Evolutionary conservation across 2,329 filamentous ascomycete species (phyloP), one percentile per base, ranked within the genome.

Genomic region (Sporothrix humicola): DNA sequence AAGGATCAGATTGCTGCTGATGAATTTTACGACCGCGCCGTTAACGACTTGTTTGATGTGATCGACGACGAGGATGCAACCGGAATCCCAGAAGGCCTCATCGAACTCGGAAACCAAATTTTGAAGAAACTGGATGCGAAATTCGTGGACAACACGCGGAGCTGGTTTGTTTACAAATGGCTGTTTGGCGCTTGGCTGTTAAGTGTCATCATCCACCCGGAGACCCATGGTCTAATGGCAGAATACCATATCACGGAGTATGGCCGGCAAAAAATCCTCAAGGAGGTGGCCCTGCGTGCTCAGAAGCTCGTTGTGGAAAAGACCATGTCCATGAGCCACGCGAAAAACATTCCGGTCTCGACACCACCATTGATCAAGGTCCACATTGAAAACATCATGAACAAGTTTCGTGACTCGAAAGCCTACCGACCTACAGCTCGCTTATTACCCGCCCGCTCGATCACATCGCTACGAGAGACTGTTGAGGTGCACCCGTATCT

Each of bases 181-280:
- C 91, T 98, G 75, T 97, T 98, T 81, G 92, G 94, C 76, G 91
- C 92, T 70, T 98, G 96, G 82, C 85, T 98, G 50, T 87, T 93
- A 65, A 92, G 93, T 78, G 91, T 94, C 71, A 89, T 98, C 79
- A 93, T 94, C 66, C 93, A 96, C 79, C 96, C 96, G 12, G 96
- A 99, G 87, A 94, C 87, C 71, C 87, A 90, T 77, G 89, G 89
- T 72, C 89, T 92, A 84, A 91, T 98, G 85, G 88, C 93, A 73
- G 93, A 97, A 78, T 95, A 97, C 81, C 93, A 97, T 83, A 94
- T 98, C 78, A 95, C 93, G 69, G 93, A 97, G 77, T 94, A 95
- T 82, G 94, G 94, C 58, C 90, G 96, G 59, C 93, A 97, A 79
- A 95, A 91, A 81, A 92, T 92, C 73, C 84, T 92, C 73, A 91